Percentiles rank a stretch among this genome's conserved stretches.
These are phyloP conservation scores for Juncus effusus DNA, from an alignment of 176 grass and related monocot genomes.

Conservation along the genomic window DNA sequence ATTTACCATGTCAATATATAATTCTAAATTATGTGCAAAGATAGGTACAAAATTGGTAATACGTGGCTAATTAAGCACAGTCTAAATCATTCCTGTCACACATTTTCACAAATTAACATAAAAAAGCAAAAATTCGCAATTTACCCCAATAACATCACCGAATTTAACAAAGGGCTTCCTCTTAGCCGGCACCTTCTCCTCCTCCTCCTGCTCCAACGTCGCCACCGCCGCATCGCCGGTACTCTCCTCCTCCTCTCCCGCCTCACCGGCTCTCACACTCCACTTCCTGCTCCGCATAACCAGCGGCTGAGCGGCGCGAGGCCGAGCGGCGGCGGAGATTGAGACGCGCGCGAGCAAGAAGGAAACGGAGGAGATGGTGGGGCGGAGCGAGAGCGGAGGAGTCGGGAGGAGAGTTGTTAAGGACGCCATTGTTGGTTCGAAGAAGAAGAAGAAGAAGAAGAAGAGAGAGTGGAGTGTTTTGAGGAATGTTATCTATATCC, in stretches of 20 bases:
- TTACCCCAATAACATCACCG: conserved; percentile 92
- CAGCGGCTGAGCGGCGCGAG: background rate
- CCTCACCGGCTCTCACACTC: conserved; percentile 33
- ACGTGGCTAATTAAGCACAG: background rate
- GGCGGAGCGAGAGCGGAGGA: conserved; percentile 37
- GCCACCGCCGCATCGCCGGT: conserved; percentile 28
- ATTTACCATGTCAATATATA: too few species aligned
- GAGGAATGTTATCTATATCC: background rate
- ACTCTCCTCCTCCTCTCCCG: conserved; percentile 34
- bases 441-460: conserved; percentile 24
- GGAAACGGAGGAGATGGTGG: conserved; percentile 20
- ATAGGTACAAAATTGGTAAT: conserved; percentile 9
- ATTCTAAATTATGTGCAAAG: too few species aligned
- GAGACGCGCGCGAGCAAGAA: conserved; percentile 27
- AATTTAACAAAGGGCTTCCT: conserved; percentile 63
- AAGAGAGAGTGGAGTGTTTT: conserved; percentile 25
- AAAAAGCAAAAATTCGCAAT: background rate
- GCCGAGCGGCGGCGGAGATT: conserved; percentile 22
- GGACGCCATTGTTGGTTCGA: conserved; percentile 36
- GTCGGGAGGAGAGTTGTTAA: conserved; percentile 35
- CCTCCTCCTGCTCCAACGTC: conserved; percentile 28
- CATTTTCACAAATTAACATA: background rate
- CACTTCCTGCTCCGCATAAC: conserved; percentile 22
- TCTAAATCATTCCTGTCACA: background rate
- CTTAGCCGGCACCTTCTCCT: conserved; percentile 29